Base-by-base conservation (phyloP, 2,329 filamentous ascomycete genomes). In the Colletotrichum sp. region DNA sequence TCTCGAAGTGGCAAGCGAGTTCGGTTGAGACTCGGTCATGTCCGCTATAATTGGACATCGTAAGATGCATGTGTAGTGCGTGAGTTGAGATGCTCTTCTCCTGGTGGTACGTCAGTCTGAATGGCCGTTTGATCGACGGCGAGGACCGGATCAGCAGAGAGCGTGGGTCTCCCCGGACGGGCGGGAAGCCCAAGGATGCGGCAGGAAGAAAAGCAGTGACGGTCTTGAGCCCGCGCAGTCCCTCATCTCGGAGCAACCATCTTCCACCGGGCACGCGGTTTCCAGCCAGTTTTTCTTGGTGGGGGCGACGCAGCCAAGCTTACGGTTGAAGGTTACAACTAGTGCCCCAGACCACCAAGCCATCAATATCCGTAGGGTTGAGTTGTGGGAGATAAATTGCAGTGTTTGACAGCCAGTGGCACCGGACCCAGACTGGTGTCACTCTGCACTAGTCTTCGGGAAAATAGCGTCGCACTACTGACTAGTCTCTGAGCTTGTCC, bases 321-420 rank as follows among this genome's bases (percentile, higher is more conserved):
- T 68, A 52, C 34, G 57, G 39, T 76, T 74, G 64, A 66, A 69
- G 70, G 70, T 72, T 69, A n/a, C 34, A n/a, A 73, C 74, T 74
- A 76, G 74, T 26, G 70, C 49, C 71, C 59, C 65, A 64, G 24
- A 57, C 59, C 62, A 39, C 65, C 28, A 44, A 44, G 49, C 24
- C 57, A 26, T 74, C 74, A 76, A 76, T 69, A 76, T 76, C 74
- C 59, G 49, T 76, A 76, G 49, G 74, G 74, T 74, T 74, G 71
- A 76, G 64, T 59, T 65, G 70, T 76, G 65, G 65, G 70, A 74
- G n/a, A 65, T 66, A 65, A 21, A 76, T 76, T 68, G 52, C 72
- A 68, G 57, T 69, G 74, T 76, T 74, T 74, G 57, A 66, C 24
- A 59, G 64, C 13, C 34, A 52, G 15, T 65, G 70, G 64, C 65